Percentiles rank a stretch among this genome's conserved stretches.
Evolutionary conservation across 2,329 filamentous ascomycete genomes (phyloP).

Genomic region (Microsporum audouinii): DNA sequence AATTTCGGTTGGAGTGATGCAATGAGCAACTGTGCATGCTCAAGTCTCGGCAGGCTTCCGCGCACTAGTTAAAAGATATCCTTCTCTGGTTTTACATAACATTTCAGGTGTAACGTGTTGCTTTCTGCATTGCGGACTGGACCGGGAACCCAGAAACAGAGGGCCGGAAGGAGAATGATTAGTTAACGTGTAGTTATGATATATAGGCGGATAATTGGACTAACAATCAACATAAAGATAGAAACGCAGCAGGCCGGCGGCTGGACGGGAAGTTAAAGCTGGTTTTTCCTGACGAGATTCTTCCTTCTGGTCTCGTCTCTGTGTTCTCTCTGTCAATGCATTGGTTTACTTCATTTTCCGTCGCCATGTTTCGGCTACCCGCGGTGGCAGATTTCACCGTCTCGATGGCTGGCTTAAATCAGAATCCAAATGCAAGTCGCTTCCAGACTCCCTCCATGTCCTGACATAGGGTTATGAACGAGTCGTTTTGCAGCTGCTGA

Average conservation of each 20-base stretch:
- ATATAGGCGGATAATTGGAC: neutral
- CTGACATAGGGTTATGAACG: constrained; percentile 30
- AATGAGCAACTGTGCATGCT: neutral
- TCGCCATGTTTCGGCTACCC: neutral
- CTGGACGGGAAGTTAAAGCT: neutral
- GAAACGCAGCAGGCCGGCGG: neutral
- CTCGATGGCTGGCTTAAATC: neutral
- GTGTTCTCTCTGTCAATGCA: neutral
- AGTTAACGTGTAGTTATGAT: neutral
- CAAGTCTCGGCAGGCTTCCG: constrained; percentile 1
- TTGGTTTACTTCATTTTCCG: neutral
- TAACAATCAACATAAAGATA: neutral
- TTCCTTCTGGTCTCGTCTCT: neutral
- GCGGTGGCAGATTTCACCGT: neutral
- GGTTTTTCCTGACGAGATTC: neutral
- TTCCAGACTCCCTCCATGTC: constrained; percentile 33
- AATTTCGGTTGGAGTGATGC: too few relatives aligned
- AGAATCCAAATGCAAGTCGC: constrained; percentile 29
- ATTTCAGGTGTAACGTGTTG: neutral
- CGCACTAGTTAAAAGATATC: neutral
- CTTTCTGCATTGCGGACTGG: neutral
- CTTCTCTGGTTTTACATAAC: neutral
- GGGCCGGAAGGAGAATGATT: too few relatives aligned
- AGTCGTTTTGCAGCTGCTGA: constrained; percentile 30
- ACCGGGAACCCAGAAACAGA: neutral